A percentile compares a stretch with the other conserved stretches of the same genome.
Conservation (phyloP, 2,329 filamentous ascomycete genomes). For the Dactylellina leptospora region DNA sequence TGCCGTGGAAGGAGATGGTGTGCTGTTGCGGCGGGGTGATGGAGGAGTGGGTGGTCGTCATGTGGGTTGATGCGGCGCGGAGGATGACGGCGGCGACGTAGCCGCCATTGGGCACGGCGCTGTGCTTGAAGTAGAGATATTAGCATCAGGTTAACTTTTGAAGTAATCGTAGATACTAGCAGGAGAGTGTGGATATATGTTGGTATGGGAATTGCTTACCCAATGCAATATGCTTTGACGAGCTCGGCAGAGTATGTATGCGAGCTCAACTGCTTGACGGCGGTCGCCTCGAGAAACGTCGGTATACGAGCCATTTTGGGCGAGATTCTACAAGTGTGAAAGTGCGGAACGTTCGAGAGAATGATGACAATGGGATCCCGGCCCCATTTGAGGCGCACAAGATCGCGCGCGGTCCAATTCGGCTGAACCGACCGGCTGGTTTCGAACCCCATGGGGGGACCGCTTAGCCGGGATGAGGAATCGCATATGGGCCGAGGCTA, state of each 20-base stretch:
- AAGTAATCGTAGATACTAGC: too few relatives aligned
- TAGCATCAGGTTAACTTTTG: conserved; percentile 4
- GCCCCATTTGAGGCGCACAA: neutral
- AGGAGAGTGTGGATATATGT: neutral
- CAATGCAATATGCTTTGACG: conserved; percentile 71
- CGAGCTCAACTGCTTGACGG: conserved; percentile 64
- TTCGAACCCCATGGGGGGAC: too few relatives aligned
- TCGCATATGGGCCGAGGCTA: too few relatives aligned
- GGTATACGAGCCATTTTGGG: conserved; percentile 35
- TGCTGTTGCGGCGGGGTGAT: conserved; percentile 64
- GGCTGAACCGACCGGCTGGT: conserved; percentile 23
- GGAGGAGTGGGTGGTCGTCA: conserved; percentile 66
- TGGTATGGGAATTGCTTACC: conserved; percentile 59
- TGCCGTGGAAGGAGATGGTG: conserved; percentile 71
- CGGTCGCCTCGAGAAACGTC: conserved; percentile 64
- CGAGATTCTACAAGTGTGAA: neutral
- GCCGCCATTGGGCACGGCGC: conserved; percentile 74
- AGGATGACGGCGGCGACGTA: conserved; percentile 73
- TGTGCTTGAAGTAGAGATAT: conserved; percentile 36
- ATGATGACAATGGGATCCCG: neutral
- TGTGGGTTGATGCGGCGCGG: conserved; percentile 69
- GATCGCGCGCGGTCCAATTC: conserved; percentile 28
- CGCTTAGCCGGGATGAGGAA: too few relatives aligned
- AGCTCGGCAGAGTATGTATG: conserved; percentile 70
- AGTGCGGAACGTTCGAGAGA: neutral